A percentile compares a stretch with the other conserved stretches of the same genome.
Evolutionary conservation across 1,284 basidiomycete species (phyloP).

Genomic region (Veloboletus limbatus): DNA sequence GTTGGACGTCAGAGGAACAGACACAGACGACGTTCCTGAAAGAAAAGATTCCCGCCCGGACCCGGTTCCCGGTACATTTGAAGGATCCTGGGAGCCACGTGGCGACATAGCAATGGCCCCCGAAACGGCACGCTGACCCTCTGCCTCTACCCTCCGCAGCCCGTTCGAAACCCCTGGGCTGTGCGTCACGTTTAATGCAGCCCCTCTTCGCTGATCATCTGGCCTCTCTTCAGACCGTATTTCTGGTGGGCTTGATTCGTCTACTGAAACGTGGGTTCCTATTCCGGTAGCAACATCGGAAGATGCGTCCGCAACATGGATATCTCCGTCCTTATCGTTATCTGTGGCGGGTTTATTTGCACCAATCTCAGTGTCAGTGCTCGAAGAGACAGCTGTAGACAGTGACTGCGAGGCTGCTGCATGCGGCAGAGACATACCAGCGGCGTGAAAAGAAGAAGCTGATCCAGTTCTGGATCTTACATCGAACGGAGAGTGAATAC

Average conservation of each 20-base stretch:
- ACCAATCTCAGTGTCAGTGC: background rate
- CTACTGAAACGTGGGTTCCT: constrained; percentile 2
- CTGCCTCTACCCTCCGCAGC: constrained; percentile 17
- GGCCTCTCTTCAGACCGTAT: constrained; percentile 1
- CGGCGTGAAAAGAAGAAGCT: constrained; percentile 6
- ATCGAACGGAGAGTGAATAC: constrained; percentile 13
- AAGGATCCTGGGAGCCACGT: constrained; percentile 18
- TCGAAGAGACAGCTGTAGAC: constrained; percentile 11
- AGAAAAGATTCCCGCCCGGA: constrained; percentile 14
- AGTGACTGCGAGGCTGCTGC: constrained; percentile 6
- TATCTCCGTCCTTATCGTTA: constrained; percentile 5
- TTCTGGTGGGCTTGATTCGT: constrained; percentile 3
- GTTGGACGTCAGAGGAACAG: constrained; percentile 11
- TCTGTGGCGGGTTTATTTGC: constrained; percentile 2
- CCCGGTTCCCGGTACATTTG: constrained; percentile 21
- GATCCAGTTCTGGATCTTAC: constrained; percentile 4
- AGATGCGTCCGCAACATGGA: constrained; percentile 3
- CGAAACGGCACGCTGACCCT: constrained; percentile 17
- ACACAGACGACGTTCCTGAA: constrained; percentile 14
- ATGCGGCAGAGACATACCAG: constrained; percentile 2
- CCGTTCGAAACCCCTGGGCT: constrained; percentile 19
- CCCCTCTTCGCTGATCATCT: constrained; percentile 9
- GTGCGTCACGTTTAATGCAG: constrained; percentile 21
- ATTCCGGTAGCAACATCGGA: constrained; percentile 5
- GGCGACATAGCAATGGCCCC: constrained; percentile 23